A percentile compares a stretch with the other conserved stretches of the same genome.
Evolutionary conservation across 768 basidiomycete genomes (phyloP).

Genomic region (Neoboletus subvelutipes): DNA sequence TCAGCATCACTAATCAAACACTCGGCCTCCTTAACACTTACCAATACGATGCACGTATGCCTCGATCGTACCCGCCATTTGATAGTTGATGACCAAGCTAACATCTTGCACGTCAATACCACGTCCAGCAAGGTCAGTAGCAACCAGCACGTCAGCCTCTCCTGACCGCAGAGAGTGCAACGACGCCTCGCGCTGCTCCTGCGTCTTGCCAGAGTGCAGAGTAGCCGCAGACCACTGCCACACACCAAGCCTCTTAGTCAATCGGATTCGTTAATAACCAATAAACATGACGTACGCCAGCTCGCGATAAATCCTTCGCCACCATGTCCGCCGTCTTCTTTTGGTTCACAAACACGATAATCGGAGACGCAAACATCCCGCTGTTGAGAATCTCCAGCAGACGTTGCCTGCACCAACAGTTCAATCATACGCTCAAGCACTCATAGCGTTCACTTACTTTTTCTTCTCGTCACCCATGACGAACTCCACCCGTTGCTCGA

Average conservation of each 20-base stretch:
- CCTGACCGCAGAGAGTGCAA: slow-evolving; percentile 84
- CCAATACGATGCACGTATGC: slow-evolving; percentile 98
- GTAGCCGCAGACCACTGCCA: slow-evolving; percentile 85
- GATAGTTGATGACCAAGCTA: slow-evolving; percentile 93
- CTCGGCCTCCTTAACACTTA: slow-evolving; percentile 36
- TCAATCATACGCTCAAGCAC: slow-evolving; percentile 4
- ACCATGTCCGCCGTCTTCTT: slow-evolving; percentile 99
- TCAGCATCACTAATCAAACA: neutral
- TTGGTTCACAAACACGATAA: slow-evolving; percentile 99
- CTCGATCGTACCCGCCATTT: slow-evolving; percentile 96
- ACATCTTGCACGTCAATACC: slow-evolving; percentile 99
- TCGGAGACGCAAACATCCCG: slow-evolving; percentile 79
- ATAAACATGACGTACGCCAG: slow-evolving; percentile 59
- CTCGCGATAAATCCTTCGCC: slow-evolving; percentile 88
- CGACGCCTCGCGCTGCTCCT: slow-evolving; percentile 94
- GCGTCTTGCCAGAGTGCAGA: slow-evolving; percentile 95
- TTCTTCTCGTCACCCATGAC: slow-evolving; percentile 93
- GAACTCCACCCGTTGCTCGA: slow-evolving; percentile 95
- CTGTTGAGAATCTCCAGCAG: slow-evolving; percentile 93
- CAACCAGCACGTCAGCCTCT: slow-evolving; percentile 86
- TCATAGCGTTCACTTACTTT: slow-evolving; percentile 59
- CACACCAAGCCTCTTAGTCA: slow-evolving; percentile 6
- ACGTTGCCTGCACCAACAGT: slow-evolving; percentile 53
- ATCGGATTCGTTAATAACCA: neutral
- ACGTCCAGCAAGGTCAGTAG: slow-evolving; percentile 96